Evolutionary conservation across 331 rosid species (phyloP).

Genomic region (Saraca asoca): DNA sequence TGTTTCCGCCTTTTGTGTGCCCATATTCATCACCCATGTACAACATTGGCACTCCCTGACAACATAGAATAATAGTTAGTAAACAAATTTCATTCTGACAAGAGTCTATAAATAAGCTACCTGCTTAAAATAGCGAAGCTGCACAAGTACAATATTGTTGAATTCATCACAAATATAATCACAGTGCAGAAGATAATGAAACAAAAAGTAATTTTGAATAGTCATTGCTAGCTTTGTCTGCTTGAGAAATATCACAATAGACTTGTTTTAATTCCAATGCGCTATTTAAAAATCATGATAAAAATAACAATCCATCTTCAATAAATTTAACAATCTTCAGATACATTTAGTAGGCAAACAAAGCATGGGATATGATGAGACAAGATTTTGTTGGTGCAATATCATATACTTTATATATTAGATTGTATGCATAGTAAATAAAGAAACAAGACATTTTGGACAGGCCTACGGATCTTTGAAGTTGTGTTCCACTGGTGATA

Average conservation of each 20-base stretch:
- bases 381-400: not conserved
- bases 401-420: not conserved
- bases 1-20: conserved; percentile 94
- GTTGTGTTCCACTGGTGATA: not conserved
- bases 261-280: conserved; percentile 7
- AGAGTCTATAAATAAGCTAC: no score
- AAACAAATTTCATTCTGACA: conserved; percentile 20
- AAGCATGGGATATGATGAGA: not conserved
- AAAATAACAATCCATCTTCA: not conserved
- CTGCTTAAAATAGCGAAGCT: not conserved
- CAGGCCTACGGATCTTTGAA: not conserved
- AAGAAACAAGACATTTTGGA: not conserved
- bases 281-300: not conserved
- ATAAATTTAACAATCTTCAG: not conserved
- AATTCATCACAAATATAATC: not conserved
- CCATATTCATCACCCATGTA: conserved; percentile 97
- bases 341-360: not conserved
- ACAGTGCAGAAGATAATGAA: not conserved
- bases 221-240: not conserved
- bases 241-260: conserved; percentile 19
- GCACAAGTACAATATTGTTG: conserved; percentile 17
- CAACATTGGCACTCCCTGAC: conserved; percentile 96
- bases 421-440: not conserved
- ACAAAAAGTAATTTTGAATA: conserved; percentile 7
- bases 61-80: conserved; percentile 34